Evolutionary conservation across 768 basidiomycete genomes (phyloP).

Genomic region (Cystobasidium tubakii): DNA sequence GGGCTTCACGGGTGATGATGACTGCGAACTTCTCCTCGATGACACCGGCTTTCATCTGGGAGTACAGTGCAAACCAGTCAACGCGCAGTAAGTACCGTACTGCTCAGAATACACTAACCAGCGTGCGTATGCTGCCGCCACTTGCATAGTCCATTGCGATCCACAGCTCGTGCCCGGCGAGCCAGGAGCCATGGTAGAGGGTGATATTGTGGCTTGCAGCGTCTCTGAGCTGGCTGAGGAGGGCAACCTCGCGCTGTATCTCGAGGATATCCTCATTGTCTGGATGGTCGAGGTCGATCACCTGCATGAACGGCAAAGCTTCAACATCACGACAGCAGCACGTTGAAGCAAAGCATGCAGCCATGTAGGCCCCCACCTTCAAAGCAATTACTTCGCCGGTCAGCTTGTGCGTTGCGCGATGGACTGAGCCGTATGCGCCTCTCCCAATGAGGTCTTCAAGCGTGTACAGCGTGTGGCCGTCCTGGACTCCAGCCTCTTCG

Average conservation of each 20-base stretch:
- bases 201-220: constrained; percentile 83
- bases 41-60: constrained; percentile 71
- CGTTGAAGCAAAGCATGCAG: no score
- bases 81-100: background rate
- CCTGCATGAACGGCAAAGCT: constrained; percentile 51
- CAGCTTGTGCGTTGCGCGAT: constrained; percentile 72
- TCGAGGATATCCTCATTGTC: constrained; percentile 87
- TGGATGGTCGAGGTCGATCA: constrained; percentile 93
- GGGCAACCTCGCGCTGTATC: constrained; percentile 90
- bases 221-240: constrained; percentile 74
- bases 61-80: background rate
- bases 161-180: constrained; percentile 94
- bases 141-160: constrained; percentile 97
- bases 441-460: constrained; percentile 32
- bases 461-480: constrained; percentile 11
- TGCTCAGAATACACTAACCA: constrained; percentile 51
- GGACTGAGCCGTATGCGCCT: constrained; percentile 33
- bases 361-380: constrained; percentile 53
- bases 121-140: constrained; percentile 83
- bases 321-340: no score
- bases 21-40: constrained; percentile 85
- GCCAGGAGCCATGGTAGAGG: constrained; percentile 90
- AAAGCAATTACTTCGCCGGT: constrained; percentile 86
- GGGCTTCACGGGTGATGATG: constrained; percentile 80
- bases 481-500: background rate